These are phyloP conservation scores for Collybiopsis confluens DNA, from an alignment of 768 basidiomycete genomes.

Conservation along the genomic window DNA sequence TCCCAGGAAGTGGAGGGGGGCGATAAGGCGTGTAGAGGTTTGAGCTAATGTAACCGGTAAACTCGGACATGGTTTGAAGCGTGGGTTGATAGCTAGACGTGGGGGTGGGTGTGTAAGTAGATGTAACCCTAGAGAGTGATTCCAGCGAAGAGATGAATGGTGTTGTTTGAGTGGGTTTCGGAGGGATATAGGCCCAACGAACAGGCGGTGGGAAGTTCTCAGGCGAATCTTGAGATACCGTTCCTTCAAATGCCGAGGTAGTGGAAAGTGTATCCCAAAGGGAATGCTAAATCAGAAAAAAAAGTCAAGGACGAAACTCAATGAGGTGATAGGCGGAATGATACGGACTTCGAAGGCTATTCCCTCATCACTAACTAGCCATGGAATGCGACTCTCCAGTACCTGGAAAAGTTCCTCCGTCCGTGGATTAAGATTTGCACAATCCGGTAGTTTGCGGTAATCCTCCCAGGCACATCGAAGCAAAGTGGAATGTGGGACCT, in stretches of 20 bases:
- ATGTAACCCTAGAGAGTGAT: conserved; percentile 31
- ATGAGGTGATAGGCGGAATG: background rate
- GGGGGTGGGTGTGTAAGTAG: conserved; percentile 23
- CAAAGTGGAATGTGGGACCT: conserved; percentile 48
- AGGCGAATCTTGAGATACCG: conserved; percentile 16
- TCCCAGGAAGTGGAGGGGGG: conserved; percentile 22
- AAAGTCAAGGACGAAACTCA: background rate
- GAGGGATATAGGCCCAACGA: conserved; percentile 38
- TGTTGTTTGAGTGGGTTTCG: conserved; percentile 29
- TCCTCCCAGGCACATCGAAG: conserved; percentile 62
- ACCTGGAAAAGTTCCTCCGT: conserved; percentile 58
- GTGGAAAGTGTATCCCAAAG: conserved; percentile 61
- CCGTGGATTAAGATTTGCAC: conserved; percentile 34
- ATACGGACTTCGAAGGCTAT: conserved; percentile 48
- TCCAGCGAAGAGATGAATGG: conserved; percentile 33
- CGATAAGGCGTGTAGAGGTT: conserved; percentile 60
- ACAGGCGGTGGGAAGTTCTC: conserved; percentile 18
- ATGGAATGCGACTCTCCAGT: conserved; percentile 55
- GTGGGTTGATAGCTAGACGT: conserved; percentile 50
- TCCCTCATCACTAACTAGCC: conserved; percentile 52
- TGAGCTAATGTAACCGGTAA: conserved; percentile 76
- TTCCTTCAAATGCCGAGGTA: conserved; percentile 47
- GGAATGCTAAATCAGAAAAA: conserved; percentile 30
- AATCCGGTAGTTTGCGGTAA: conserved; percentile 29
- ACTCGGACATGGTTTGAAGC: conserved; percentile 60